Base-by-base conservation (phyloP, 2,329 filamentous ascomycete species). In the Cladosporium sphaerospermum region DNA sequence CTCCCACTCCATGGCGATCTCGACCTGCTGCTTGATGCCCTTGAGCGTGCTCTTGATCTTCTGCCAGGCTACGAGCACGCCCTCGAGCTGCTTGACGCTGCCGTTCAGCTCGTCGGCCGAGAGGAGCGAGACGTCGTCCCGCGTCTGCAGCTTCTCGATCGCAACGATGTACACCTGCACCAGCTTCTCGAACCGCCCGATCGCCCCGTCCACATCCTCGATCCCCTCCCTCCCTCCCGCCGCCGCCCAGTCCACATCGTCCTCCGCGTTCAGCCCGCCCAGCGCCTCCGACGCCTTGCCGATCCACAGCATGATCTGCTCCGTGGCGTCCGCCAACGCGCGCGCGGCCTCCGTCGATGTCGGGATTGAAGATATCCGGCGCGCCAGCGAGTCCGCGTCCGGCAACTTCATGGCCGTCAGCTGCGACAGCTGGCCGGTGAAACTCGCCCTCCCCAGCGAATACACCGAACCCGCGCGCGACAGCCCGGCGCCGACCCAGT, bases 1-100 rank as follows among this genome's bases (percentile, higher is more conserved):
- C 69, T 96, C 91, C 92, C 92, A 99, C 67, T 99, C 93, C 90
- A 97, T 95, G 44, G 93, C 93, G 54, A 96, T 84, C 70, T 97
- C 93, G 14, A 99, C 92, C 66, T 97, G 92, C 45, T 81, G 81
- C 67, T 95, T 95, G 53, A 96, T 86, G 23, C 74, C 84, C 58
- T 86, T 86, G 47, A 99, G 74, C 1, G 86, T 85, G 40, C 75
- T 77, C 62, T 89, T 87, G 62, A 96, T 92, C 59, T 84, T 83
- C 42, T 83, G 78, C 93, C 93, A 99, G 63, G 91, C 88, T 34
- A 78, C 78, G 56, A 96, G 75, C 55, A 96, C 93, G 16, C 78
- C 77, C 63, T 97, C 92, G 87, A 97, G 96, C 72, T 96, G 89
- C 9, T 81, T 77, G 19, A 96, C 89, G 13, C 93, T 86, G 3